Evolutionary conservation across 2,329 filamentous ascomycete genomes (phyloP).

Genomic region (Aureobasidium zeae): DNA sequence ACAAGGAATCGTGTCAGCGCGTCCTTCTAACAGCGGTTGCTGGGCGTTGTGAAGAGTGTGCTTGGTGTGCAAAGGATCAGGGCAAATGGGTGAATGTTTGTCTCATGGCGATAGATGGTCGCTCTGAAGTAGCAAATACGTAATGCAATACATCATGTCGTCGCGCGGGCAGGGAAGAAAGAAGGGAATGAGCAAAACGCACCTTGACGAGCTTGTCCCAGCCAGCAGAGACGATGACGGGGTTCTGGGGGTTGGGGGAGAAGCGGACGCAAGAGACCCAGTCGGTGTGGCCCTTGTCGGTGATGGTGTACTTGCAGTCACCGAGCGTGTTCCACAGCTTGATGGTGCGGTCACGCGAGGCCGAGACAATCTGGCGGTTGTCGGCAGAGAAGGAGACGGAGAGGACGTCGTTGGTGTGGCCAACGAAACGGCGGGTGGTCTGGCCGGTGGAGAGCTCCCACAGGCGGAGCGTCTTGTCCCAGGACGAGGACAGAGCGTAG

Average conservation of each 20-base stretch:
- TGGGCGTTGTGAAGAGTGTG: neutral
- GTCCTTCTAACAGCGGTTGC: conserved; percentile 5
- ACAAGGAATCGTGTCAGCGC: conserved; percentile 2
- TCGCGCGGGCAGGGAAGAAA: conserved; percentile 3
- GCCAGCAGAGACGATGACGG: conserved; percentile 94
- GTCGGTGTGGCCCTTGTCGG: conserved; percentile 99
- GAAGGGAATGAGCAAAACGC: conserved; percentile 37
- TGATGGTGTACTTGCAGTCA: conserved; percentile 99
- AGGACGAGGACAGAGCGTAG: conserved; percentile 96
- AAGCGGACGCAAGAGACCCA: conserved; percentile 99
- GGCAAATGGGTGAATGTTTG: conserved; percentile 75
- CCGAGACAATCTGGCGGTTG: conserved; percentile 99
- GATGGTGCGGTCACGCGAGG: conserved; percentile 95
- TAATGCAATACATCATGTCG: conserved; percentile 85
- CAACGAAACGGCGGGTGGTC: conserved; percentile 96
- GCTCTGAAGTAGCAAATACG: conserved; percentile 99
- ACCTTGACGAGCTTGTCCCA: conserved; percentile 99
- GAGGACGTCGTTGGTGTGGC: conserved; percentile 98
- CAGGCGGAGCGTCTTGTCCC: conserved; percentile 99
- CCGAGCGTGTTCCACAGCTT: conserved; percentile 99
- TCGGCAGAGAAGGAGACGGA: conserved; percentile 99
- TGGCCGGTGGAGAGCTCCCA: conserved; percentile 97
- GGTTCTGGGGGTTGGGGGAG: conserved; percentile 99
- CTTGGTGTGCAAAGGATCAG: conserved; percentile 49
- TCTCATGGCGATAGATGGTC: conserved; percentile 74